Evolutionary conservation across 1,284 basidiomycete genomes (phyloP), one percentile per base, ranked within the genome.

Genomic region (Cryptococcus sp.): DNA sequence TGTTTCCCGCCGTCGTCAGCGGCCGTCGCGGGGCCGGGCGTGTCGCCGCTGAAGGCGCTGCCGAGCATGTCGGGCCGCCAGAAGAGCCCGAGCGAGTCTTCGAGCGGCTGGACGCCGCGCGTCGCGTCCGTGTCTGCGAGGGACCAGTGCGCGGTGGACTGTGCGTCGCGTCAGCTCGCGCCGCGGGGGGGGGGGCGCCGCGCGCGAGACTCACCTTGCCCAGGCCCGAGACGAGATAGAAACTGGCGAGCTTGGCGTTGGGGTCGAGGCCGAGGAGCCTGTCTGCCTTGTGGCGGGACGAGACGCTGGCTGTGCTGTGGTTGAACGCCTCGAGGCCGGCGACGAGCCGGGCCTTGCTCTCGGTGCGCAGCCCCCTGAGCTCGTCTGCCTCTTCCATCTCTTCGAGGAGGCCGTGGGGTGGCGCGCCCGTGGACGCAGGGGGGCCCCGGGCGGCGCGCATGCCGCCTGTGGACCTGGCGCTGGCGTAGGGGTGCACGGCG

Each of bases 21-120:
- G 21, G 53, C 56, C 5, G 28, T 33, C 4, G 28, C 4, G 45
- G 57, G 60, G 8, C 50, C 51, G 54, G 59, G 64, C 62, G 59
- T 62, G 38, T 75, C 87, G 45, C 91, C 91, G 7, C 87, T 88
- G 62, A 93, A 85, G 46, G 89, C 91, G 71, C 86, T 90, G 2
- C 89, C 91, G 12, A 91, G 84, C 46, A 97, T 89, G 76, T 97
- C 94, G 45, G 94, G 91, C 52, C 93, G 81, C 92, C 92, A 97
- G 84, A 89, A 96, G 47, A 91, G 83, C 57, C 84, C 87, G 45
- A 97, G 89, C 40, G 92, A 92, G 64, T 89, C 87, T 50, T 93
- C 89, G 37, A 84, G 82, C 65, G 94, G 91, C 70, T 90, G 85
- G 40, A 94, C 81, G 54, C 91, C 89, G 56, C 86, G 77, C 51